phyloP scores from a whole-genome alignment of 495 filamentous ascomycete genomes.

The Penicillium tannophilum region DNA sequence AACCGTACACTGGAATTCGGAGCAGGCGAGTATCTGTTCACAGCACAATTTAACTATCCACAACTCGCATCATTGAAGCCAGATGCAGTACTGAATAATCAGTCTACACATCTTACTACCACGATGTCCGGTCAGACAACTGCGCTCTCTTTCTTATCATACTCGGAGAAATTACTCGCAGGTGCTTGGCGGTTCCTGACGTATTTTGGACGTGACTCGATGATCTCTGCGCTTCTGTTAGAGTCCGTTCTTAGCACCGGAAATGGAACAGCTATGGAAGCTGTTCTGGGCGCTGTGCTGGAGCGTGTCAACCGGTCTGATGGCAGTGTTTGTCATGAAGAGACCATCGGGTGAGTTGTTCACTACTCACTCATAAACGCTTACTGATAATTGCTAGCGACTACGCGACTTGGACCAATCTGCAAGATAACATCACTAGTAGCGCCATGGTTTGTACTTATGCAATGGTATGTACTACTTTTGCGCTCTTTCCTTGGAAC shows the following conservation, averaged over 20 bases:
- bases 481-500: background rate
- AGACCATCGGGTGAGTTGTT: constrained; percentile 56
- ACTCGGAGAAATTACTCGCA: constrained; percentile 61
- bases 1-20: constrained; percentile 49
- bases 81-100: constrained; percentile 49
- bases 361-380: background rate
- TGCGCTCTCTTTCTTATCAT: constrained; percentile 64
- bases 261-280: constrained; percentile 57
- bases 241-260: constrained; percentile 60
- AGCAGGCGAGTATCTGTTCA: constrained; percentile 57
- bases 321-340: constrained; percentile 64
- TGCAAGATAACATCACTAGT: constrained; percentile 52
- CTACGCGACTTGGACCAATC: constrained; percentile 62
- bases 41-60: constrained; percentile 62
- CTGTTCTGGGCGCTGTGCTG: constrained; percentile 59
- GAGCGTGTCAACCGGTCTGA: constrained; percentile 61
- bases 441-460: constrained; percentile 60
- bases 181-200: constrained; percentile 70
- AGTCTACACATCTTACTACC: constrained; percentile 45
- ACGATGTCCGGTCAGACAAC: constrained; percentile 47
- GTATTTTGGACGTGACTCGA: constrained; percentile 67
- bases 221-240: constrained; percentile 60
- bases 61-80: constrained; percentile 56
- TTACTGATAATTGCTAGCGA: constrained; percentile 36
- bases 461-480: constrained; percentile 48